These are phyloP conservation scores for Diatrype stigma DNA, from an alignment of 2,329 filamentous ascomycete species.

Conservation along the genomic window DNA sequence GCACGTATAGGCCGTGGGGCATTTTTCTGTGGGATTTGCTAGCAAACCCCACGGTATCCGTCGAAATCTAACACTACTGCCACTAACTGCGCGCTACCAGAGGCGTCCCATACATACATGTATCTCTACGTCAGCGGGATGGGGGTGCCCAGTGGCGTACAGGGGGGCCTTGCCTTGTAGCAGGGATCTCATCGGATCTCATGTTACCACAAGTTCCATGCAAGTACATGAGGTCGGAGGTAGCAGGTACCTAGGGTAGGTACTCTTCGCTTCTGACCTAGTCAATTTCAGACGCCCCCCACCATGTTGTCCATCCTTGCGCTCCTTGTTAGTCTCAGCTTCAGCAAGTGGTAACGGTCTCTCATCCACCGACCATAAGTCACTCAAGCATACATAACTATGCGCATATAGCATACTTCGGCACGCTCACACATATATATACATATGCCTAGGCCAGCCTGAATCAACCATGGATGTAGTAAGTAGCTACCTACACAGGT, in stretches of 20 bases:
- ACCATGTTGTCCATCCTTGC: neutral
- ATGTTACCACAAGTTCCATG: neutral
- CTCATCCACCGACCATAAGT: neutral
- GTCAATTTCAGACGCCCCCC: neutral
- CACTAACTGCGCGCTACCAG: neutral
- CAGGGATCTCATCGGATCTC: neutral
- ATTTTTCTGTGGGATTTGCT: neutral
- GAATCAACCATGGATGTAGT: too few relatives aligned
- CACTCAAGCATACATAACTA: too few relatives aligned
- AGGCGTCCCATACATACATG: neutral
- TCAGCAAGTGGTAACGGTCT: neutral
- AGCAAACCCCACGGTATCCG: neutral
- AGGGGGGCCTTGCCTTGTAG: neutral
- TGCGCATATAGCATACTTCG: too few relatives aligned
- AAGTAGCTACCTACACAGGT: too few relatives aligned
- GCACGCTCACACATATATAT: too few relatives aligned
- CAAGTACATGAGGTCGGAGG: neutral
- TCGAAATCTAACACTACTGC: neutral
- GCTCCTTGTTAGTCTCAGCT: neutral
- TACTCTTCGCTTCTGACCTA: neutral
- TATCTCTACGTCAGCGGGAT: constrained; percentile 1
- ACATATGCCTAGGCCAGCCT: too few relatives aligned
- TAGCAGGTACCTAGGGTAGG: too few relatives aligned
- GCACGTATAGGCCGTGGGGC: neutral
- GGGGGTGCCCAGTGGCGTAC: neutral